These are phyloP conservation scores for Mycotypha africana DNA, from an alignment of 371 early-diverging fungal genomes.

Conservation along the genomic window DNA sequence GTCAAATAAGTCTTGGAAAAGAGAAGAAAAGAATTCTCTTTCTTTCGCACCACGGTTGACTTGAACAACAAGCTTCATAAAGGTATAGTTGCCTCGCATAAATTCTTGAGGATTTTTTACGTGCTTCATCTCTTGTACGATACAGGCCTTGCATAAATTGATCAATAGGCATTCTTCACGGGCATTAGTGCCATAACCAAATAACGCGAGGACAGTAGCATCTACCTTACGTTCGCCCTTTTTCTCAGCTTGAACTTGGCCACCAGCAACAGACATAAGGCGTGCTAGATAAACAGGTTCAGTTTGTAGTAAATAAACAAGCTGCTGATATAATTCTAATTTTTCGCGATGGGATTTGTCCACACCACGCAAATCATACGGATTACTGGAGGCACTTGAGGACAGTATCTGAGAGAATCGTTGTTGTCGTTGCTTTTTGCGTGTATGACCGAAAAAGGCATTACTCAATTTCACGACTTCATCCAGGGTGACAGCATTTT, in stretches of 20 bases:
- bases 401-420: slow-evolving; percentile 38
- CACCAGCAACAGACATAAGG: slow-evolving; percentile 80
- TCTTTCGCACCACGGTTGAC: slow-evolving; percentile 95
- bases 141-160: slow-evolving; percentile 89
- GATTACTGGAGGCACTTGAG: slow-evolving; percentile 14
- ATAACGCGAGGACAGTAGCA: slow-evolving; percentile 86
- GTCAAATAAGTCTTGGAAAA: slow-evolving; percentile 76
- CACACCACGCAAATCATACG: slow-evolving; percentile 58
- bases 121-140: slow-evolving; percentile 84
- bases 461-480: slow-evolving; percentile 76
- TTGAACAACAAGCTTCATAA: slow-evolving; percentile 92
- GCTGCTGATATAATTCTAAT: slow-evolving; percentile 82
- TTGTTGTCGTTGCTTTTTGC: slow-evolving; percentile 46
- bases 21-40: slow-evolving; percentile 81
- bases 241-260: slow-evolving; percentile 39
- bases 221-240: slow-evolving; percentile 68
- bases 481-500: slow-evolving; percentile 93
- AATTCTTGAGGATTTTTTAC: slow-evolving; percentile 84
- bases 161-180: slow-evolving; percentile 97
- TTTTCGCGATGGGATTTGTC: slow-evolving; percentile 84
- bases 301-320: slow-evolving; percentile 96
- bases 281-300: slow-evolving; percentile 89
- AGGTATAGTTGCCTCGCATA: slow-evolving; percentile 90
- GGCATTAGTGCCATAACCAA: slow-evolving; percentile 92
- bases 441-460: slow-evolving; percentile 33